A percentile compares a stretch with the other conserved stretches of the same genome.
These are phyloP conservation scores for Penicillium polonicum DNA, from an alignment of 2,329 filamentous ascomycete species.

Conservation along the genomic window DNA sequence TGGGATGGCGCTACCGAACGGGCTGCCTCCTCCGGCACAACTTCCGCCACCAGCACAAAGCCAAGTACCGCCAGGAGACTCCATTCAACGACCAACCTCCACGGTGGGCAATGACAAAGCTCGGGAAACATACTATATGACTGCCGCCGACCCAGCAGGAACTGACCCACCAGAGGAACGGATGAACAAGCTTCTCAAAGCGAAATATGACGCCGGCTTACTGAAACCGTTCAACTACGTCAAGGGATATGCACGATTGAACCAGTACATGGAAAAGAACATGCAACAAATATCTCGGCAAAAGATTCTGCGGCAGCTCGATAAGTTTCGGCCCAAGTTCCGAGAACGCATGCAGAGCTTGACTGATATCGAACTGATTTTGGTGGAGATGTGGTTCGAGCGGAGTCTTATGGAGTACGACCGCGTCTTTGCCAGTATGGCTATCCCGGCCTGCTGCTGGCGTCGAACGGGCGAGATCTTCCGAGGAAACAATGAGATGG, in stretches of 20 bases:
- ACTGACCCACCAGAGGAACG: conserved; percentile 85
- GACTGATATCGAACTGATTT: conserved; percentile 89
- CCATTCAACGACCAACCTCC: conserved; percentile 62
- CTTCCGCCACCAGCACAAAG: conserved; percentile 32
- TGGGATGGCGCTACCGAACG: conserved; percentile 31
- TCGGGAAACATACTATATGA: conserved; percentile 87
- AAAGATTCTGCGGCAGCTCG: conserved; percentile 86
- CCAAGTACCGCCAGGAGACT: conserved; percentile 44
- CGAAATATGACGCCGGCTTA: conserved; percentile 93
- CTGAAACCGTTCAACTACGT: conserved; percentile 98
- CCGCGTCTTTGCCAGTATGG: conserved; percentile 97
- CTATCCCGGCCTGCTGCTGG: conserved; percentile 97
- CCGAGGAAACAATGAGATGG: conserved; percentile 97
- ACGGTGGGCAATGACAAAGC: conserved; percentile 65
- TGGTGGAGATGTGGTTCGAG: conserved; percentile 99
- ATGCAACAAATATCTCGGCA: conserved; percentile 79
- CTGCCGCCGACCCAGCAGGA: conserved; percentile 90
- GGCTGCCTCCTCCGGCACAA: conserved; percentile 39
- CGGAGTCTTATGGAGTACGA: conserved; percentile 96
- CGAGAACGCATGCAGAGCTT: conserved; percentile 88
- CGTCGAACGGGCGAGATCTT: conserved; percentile 95
- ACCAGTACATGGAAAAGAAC: conserved; percentile 87
- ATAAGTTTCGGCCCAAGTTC: conserved; percentile 93
- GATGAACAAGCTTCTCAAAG: conserved; percentile 89
- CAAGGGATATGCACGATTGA: conserved; percentile 86